These are phyloP conservation scores for Aureobasidium sp. DNA, from an alignment of 2,329 filamentous ascomycete species.

Conservation along the genomic window DNA sequence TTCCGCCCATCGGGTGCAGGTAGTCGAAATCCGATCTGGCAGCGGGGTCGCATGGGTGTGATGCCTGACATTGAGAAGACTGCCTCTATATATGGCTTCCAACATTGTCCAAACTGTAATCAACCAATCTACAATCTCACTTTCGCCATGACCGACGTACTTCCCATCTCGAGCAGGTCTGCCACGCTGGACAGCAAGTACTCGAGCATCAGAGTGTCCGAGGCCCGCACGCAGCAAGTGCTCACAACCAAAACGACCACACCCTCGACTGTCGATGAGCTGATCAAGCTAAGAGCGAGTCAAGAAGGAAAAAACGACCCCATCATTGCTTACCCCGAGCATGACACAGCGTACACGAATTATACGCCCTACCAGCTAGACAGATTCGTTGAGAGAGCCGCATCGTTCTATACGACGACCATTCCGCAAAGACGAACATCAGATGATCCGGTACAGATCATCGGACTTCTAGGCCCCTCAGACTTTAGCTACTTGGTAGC, in stretches of 20 bases:
- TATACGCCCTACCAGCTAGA: slow-evolving; percentile 21
- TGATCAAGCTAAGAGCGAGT: not conserved
- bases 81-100: not conserved
- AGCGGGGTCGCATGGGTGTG: not conserved
- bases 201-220: not conserved
- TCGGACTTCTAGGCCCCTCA: slow-evolving; percentile 46
- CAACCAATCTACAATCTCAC: not conserved
- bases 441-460: slow-evolving; percentile 26
- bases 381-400: slow-evolving; percentile 19
- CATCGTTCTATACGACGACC: slow-evolving; percentile 18
- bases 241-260: not conserved
- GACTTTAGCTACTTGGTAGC: slow-evolving; percentile 49
- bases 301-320: slow-evolving; percentile 10
- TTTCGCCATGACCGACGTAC: not conserved
- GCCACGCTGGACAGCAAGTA: not conserved
- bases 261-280: not conserved
- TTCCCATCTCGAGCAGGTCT: not conserved
- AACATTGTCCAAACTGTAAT: not conserved
- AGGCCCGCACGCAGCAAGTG: not conserved
- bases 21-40: not conserved
- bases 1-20: not conserved
- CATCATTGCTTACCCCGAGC: slow-evolving; percentile 21
- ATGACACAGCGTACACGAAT: slow-evolving; percentile 20
- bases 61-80: not conserved
- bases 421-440: slow-evolving; percentile 19